A percentile compares a stretch with the other conserved stretches of the same genome.
Evolutionary conservation across 495 filamentous ascomycete species (phyloP).

Genomic region (Platismatia glauca): DNA sequence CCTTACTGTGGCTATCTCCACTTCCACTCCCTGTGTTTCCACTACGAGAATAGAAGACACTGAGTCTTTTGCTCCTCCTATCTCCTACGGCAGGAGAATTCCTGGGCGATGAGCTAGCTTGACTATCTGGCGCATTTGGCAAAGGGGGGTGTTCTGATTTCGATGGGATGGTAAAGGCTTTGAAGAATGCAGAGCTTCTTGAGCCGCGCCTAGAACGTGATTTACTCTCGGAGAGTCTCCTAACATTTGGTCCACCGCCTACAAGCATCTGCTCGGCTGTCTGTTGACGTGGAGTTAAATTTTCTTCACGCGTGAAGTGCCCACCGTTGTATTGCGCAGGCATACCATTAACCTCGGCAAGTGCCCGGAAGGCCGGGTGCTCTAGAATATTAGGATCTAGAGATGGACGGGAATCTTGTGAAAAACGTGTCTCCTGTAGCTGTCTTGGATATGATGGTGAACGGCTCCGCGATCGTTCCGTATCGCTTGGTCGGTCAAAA

Average conservation of each 20-base stretch:
- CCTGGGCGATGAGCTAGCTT: constrained; percentile 19
- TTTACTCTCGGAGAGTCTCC: constrained; percentile 6
- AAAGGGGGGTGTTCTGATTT: not conserved
- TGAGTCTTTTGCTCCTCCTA: constrained; percentile 29
- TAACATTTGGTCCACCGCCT: constrained; percentile 26
- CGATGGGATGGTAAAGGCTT: constrained; percentile 14
- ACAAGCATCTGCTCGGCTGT: constrained; percentile 31
- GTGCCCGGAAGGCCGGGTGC: constrained; percentile 23
- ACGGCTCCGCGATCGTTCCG: constrained; percentile 21
- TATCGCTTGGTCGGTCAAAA: constrained; percentile 21
- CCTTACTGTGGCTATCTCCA: constrained; percentile 9
- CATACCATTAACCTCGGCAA: constrained; percentile 21
- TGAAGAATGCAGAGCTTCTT: constrained; percentile 23
- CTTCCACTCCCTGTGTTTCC: constrained; percentile 12
- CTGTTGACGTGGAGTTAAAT: constrained; percentile 30
- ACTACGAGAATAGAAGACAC: constrained; percentile 21
- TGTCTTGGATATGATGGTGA: constrained; percentile 27
- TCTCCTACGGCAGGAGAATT: constrained; percentile 22
- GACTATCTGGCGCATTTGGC: constrained; percentile 20
- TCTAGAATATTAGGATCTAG: constrained; percentile 21
- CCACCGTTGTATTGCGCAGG: constrained; percentile 26
- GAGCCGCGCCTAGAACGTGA: constrained; percentile 20
- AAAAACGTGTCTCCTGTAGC: constrained; percentile 16
- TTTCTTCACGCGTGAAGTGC: constrained; percentile 24
- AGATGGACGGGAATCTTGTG: constrained; percentile 12